A percentile compares a stretch with the other conserved stretches of the same genome.
Evolutionary conservation across 306 rosid genomes (phyloP).

Genomic region (Spatholobus suberectus): DNA sequence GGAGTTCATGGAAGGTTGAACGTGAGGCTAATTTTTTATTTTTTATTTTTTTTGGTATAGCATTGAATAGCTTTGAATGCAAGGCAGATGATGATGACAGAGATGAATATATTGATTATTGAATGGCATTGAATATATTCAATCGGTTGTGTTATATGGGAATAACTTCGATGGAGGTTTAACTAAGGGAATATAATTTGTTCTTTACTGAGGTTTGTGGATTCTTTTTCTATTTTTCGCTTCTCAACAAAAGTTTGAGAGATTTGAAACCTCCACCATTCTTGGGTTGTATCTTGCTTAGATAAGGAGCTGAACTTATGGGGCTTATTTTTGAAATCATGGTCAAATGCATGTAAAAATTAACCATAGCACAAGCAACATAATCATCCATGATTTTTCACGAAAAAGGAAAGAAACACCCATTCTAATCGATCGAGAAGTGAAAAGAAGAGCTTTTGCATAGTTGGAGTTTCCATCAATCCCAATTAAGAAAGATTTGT

Average conservation of each 20-base stretch:
- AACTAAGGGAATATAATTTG: slow-evolving; percentile 32
- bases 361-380: neutral
- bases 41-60: slow-evolving; percentile 14
- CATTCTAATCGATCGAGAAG: slow-evolving; percentile 20
- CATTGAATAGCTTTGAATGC: slow-evolving; percentile 38
- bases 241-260: slow-evolving; percentile 16
- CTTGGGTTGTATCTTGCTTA: slow-evolving; percentile 25
- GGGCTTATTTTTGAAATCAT: slow-evolving; percentile 7
- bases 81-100: slow-evolving; percentile 23
- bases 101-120: slow-evolving; percentile 38
- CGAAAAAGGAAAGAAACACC: slow-evolving; percentile 3
- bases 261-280: slow-evolving; percentile 15
- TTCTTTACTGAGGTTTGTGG: slow-evolving; percentile 21
- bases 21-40: slow-evolving; percentile 20
- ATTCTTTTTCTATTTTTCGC: slow-evolving; percentile 30
- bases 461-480: slow-evolving; percentile 34
- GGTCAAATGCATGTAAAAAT: neutral
- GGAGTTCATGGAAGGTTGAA: slow-evolving; percentile 23
- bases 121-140: slow-evolving; percentile 32
- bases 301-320: slow-evolving; percentile 4
- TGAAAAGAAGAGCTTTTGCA: neutral
- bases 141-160: slow-evolving; percentile 33
- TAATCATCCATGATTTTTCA: slow-evolving; percentile 2
- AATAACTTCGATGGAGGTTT: slow-evolving; percentile 45
- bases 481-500: too few species aligned